Evolutionary conservation across 2,329 filamentous ascomycete species (phyloP).

Genomic region (Colletotrichum euphorbiae): DNA sequence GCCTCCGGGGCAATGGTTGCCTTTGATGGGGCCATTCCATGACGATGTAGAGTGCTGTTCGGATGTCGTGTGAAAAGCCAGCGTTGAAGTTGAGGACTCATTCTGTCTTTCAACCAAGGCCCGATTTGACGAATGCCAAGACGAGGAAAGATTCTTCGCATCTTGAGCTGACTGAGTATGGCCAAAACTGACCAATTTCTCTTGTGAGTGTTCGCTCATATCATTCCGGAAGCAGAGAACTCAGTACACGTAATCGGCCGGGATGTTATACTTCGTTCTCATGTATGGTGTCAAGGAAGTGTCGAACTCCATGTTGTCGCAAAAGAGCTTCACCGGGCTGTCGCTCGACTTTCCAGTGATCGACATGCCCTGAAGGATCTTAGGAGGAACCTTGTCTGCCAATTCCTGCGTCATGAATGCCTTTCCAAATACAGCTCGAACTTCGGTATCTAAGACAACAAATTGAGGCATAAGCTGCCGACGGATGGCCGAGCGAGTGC

Average conservation of each 20-base stretch:
- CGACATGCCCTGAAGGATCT: slow-evolving; percentile 44
- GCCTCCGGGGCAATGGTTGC: neutral
- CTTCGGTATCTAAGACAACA: slow-evolving; percentile 51
- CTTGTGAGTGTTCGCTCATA: neutral
- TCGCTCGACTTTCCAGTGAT: slow-evolving; percentile 41
- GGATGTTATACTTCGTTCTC: slow-evolving; percentile 20
- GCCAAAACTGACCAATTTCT: neutral
- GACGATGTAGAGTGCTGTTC: neutral
- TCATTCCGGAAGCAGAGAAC: slow-evolving; percentile 43
- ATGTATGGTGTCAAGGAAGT: neutral
- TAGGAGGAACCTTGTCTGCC: slow-evolving; percentile 33
- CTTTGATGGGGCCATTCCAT: neutral
- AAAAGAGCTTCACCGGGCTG: slow-evolving; percentile 31
- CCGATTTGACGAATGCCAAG: slow-evolving; percentile 16
- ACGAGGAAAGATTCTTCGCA: neutral
- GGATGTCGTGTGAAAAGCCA: too few relatives aligned
- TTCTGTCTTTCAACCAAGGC: slow-evolving; percentile 10
- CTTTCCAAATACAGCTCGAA: slow-evolving; percentile 54
- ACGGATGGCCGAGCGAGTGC: slow-evolving; percentile 49
- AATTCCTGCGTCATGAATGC: slow-evolving; percentile 48
- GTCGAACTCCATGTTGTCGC: slow-evolving; percentile 39
- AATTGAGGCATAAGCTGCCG: slow-evolving; percentile 51
- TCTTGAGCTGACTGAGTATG: neutral
- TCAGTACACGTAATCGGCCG: slow-evolving; percentile 51
- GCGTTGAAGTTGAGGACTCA: neutral